Percentiles rank a stretch among this genome's conserved stretches.
phyloP scores from a whole-genome alignment of 2,329 filamentous ascomycete species.

The Colletotrichum sp. region DNA sequence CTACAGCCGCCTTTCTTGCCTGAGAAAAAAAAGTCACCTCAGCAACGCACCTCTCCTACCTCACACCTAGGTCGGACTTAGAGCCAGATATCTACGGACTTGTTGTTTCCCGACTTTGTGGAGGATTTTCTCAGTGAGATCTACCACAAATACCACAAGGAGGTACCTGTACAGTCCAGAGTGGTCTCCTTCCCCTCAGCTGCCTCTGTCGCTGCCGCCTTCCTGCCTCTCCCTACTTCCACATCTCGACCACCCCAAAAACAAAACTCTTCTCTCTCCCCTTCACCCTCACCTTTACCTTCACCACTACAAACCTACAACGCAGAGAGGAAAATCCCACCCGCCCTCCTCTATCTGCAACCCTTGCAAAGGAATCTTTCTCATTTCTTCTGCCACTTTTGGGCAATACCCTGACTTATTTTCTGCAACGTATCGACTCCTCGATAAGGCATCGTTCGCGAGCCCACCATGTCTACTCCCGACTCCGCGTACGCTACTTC shows the following conservation, averaged over 20 bases:
- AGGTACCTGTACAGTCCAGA: neutral
- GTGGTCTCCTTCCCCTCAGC: slow-evolving; percentile 6
- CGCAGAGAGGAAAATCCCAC: neutral
- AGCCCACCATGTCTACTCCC: slow-evolving; percentile 15
- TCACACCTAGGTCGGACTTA: neutral
- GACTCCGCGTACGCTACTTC: neutral
- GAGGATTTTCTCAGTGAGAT: neutral
- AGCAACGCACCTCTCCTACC: neutral
- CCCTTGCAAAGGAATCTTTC: slow-evolving; percentile 12
- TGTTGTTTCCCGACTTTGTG: neutral
- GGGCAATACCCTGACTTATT: slow-evolving; percentile 8
- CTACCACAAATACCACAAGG: neutral
- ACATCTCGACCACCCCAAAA: neutral
- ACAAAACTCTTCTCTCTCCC: neutral
- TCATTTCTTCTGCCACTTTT: slow-evolving; percentile 17
- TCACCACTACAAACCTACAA: neutral
- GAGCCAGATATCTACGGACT: neutral
- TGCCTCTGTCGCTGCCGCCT: neutral
- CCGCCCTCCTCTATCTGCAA: neutral
- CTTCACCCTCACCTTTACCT: neutral
- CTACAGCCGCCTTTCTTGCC: neutral
- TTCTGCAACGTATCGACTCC: slow-evolving; percentile 12
- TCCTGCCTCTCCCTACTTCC: neutral
- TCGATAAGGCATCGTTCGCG: neutral
- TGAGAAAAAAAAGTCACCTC: neutral